Percentiles rank a stretch among this genome's conserved stretches.
Conservation (phyloP, 1,284 basidiomycete species). For the Sutorius eximius region DNA sequence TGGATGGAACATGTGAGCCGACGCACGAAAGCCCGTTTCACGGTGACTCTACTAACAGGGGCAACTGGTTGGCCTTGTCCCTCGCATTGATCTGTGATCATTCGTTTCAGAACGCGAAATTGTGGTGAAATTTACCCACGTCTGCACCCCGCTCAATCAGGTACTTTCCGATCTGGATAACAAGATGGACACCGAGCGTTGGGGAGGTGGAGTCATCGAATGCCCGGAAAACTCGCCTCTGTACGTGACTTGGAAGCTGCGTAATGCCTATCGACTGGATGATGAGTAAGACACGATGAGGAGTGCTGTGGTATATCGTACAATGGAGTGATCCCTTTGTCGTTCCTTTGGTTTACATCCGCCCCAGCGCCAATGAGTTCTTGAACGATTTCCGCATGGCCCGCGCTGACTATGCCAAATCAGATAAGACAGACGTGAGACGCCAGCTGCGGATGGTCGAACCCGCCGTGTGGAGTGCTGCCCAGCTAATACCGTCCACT, state of each 20-base stretch:
- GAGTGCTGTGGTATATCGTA: conserved; percentile 42
- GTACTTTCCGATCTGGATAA: conserved; percentile 76
- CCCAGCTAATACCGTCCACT: conserved; percentile 79
- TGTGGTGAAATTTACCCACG: conserved; percentile 72
- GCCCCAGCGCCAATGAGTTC: conserved; percentile 86
- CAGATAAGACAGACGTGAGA: neutral
- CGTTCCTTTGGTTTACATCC: conserved; percentile 77
- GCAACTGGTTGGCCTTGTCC: conserved; percentile 88
- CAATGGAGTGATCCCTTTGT: conserved; percentile 87
- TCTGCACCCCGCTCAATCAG: conserved; percentile 87
- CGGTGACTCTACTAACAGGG: conserved; percentile 58
- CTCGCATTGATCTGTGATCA: conserved; percentile 78
- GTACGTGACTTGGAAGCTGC: conserved; percentile 91
- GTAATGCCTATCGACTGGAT: conserved; percentile 67
- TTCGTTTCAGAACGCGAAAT: conserved; percentile 29
- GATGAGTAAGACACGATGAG: conserved; percentile 10
- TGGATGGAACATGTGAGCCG: conserved; percentile 58
- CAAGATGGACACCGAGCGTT: conserved; percentile 12
- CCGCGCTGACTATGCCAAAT: conserved; percentile 66
- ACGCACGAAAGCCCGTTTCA: neutral
- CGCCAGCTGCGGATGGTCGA: conserved; percentile 13
- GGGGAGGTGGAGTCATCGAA: neutral
- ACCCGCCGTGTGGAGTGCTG: conserved; percentile 88
- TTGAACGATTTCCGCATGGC: conserved; percentile 73
- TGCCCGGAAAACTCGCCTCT: conserved; percentile 49